Evolutionary conservation across 345 rosid species (phyloP), one percentile per base, ranked within the genome.

Genomic region (Punica granatum): DNA sequence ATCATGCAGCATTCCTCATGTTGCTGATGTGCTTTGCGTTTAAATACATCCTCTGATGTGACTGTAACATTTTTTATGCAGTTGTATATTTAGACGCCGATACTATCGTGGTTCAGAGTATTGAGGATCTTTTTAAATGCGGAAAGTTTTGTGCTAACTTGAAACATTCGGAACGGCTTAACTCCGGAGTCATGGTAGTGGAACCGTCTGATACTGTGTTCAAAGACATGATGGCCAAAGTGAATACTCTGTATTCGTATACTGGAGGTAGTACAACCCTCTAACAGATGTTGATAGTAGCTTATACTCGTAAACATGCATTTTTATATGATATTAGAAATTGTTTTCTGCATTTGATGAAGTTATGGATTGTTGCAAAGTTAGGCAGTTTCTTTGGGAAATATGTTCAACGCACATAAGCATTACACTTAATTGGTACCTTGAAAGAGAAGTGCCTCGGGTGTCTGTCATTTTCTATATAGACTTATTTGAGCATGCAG

Each of bases 131-230:
- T 23, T 93, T 93, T 48, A 81, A 84, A 64, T 93, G 97, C 66
- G 61, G 74, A 1, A 93, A 90, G 71, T 93, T 93, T 69, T 93
- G 98, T 51, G 98, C 97, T 42, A 93, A 93, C 63, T 75, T 90
- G 81, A 93, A 93, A 86, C 98, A 90, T 64, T 93, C 97, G 0
- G 98, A 93, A 86, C 85, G 95, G 84, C 73, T 93, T 46, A 93
- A 93, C 79, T 89, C 98, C 49, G 98, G 97, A 71, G 98, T 93
- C 56, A 82, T 93, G 98, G 98, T 90, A 23, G 95, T 90, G 75
- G 98, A 90, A 73, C 98, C 98, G n/a, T 90, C 95, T 19, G 81
- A 74, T 73, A 71, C 80, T 12, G 35, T 93, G 69, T 93, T 93
- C 56, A 77, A 78, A 34, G 92, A 93, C 75, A 93, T 93, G 96